Evolutionary conservation across 2,329 filamentous ascomycete species (phyloP), one percentile per base, ranked within the genome.

Genomic region (Aureobasidium namibiae): DNA sequence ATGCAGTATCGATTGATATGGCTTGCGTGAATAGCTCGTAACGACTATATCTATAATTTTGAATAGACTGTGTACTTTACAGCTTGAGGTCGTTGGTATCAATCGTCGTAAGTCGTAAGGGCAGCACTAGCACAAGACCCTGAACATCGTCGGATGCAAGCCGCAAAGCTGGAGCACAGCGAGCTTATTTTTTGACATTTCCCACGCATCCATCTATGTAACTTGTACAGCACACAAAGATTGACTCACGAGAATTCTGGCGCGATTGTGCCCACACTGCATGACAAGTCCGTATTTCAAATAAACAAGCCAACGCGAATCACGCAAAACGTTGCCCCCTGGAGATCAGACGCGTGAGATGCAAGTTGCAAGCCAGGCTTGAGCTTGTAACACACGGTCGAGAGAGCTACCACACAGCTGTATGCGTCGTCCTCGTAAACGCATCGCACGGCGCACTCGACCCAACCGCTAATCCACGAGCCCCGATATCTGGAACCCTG

Each of bases 71-170:
- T 29, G 26, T 29, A 29, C 26, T 5, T 39, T 13, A 39, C 14
- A 16, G 36, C 36, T 13, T 5, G 5, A 13, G 5, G 36, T 16
- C n/a, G 36, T 14, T 16, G 13, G 4, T 39, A 39, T 39, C 36
- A 39, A 39, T 16, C n/a, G 36, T 39, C 26, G 26, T 29, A 9
- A 29, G 26, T 29, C 8, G 21, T 23, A 2, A 36, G 26, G 11
- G 13, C 13, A 44, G 41, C 41, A 44, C 26, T 44, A 44, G 48
- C 34, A 53, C 36, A 53, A 53, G 38, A 54, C 50, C 50, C 50
- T 54, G 50, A 54, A 54, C 36, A 53, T n/a, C 50, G 8, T 54
- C 38, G 50, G 50, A 42, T 54, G 50, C 50, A 54, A 54, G 50
- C 50, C 38, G 38, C 34, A 53, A 53, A 53, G 36, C 49, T 39